phyloP scores from a whole-genome alignment of 306 rosid species.

The Cucurbita maxima region DNA sequence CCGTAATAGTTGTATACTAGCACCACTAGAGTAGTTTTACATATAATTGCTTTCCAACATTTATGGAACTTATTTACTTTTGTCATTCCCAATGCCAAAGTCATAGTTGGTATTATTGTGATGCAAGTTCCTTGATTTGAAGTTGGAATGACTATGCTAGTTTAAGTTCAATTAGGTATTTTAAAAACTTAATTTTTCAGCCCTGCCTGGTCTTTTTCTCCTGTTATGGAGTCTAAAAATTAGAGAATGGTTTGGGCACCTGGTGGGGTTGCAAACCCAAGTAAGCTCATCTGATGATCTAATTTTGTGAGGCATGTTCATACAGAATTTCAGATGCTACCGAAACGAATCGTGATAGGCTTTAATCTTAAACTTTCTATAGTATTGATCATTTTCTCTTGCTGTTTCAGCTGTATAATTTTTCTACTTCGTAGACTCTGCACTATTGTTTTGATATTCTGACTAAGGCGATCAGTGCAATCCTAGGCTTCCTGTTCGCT shows the following conservation, averaged over 20 bases:
- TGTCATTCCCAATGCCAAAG: neutral
- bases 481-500: conserved; percentile 90
- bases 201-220: neutral
- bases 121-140: neutral
- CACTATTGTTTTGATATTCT: neutral
- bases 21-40: neutral
- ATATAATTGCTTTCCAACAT: neutral
- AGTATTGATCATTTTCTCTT: neutral
- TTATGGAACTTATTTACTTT: neutral
- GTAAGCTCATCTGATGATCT: neutral
- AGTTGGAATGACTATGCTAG: neutral
- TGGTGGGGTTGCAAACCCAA: neutral
- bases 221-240: neutral
- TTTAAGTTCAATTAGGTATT: neutral
- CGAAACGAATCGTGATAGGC: neutral
- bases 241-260: neutral
- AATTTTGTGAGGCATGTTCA: neutral
- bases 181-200: neutral
- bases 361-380: neutral
- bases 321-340: neutral
- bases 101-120: neutral
- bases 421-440: neutral
- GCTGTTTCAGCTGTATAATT: neutral
- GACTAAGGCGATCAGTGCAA: neutral
- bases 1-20: neutral